phyloP scores from a whole-genome alignment of 441 rosid species.

The Populus hybrid region DNA sequence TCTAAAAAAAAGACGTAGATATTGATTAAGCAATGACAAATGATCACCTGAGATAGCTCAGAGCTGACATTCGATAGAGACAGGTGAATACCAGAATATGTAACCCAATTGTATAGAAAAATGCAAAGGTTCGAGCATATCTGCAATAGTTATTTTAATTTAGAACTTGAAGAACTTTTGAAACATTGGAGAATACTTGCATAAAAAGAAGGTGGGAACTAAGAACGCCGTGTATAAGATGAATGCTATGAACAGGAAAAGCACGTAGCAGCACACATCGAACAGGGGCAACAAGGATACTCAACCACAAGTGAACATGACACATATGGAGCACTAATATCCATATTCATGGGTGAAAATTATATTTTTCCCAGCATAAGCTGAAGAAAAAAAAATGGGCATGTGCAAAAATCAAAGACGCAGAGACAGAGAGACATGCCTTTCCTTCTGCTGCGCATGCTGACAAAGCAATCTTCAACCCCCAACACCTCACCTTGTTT shows the following conservation, averaged over 20 bases:
- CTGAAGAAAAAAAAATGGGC: background rate
- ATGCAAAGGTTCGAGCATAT: conserved; percentile 89
- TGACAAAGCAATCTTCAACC: conserved; percentile 82
- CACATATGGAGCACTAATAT: background rate
- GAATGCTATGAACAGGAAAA: background rate
- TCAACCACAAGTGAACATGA: background rate
- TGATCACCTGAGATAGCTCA: conserved; percentile 79
- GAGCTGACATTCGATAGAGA: conserved; percentile 96
- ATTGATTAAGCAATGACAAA: background rate
- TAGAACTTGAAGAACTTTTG: background rate
- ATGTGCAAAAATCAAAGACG: background rate
- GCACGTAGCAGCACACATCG: background rate
- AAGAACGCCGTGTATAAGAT: background rate
- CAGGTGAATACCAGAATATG: conserved; percentile 86
- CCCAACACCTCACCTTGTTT: conserved; percentile 82
- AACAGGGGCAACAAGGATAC: background rate
- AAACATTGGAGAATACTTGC: background rate
- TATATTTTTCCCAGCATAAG: background rate
- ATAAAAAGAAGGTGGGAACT: background rate
- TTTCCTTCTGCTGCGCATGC: conserved; percentile 95
- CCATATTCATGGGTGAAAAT: background rate
- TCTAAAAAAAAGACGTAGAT: background rate
- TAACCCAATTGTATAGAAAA: conserved; percentile 89
- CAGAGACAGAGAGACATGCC: conserved; percentile 32
- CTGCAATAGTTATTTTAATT: conserved; percentile 26